A percentile compares a stretch with the other conserved stretches of the same genome.
These are phyloP conservation scores for Candida tropicalis DNA, from an alignment of 1,139 yeast species.

Conservation along the genomic window DNA sequence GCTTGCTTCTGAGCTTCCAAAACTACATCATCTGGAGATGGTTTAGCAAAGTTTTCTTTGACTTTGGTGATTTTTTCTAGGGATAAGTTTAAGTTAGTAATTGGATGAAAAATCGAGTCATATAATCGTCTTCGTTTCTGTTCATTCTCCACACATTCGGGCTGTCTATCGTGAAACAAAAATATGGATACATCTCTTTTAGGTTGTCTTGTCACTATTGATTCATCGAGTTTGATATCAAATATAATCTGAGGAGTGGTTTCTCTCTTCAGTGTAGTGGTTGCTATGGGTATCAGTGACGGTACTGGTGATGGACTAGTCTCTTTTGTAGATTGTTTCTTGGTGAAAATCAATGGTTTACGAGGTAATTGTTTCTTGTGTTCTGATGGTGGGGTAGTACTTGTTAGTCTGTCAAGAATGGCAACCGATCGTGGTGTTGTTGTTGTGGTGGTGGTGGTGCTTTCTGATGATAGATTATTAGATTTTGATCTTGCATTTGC, in stretches of 20 bases:
- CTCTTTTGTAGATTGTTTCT: conserved; percentile 1
- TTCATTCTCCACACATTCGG: conserved; percentile 14
- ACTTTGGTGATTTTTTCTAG: conserved; percentile 46
- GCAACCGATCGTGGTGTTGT: conserved; percentile 21
- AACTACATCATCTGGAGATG: conserved; percentile 84
- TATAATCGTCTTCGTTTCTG: conserved; percentile 27
- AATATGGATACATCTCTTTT: conserved; percentile 22
- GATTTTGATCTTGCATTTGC: conserved; percentile 44
- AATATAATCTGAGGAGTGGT: conserved; percentile 11
- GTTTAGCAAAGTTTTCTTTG: conserved; percentile 59
- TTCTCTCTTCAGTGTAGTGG: background rate
- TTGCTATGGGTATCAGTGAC: background rate
- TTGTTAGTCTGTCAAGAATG: conserved; percentile 23
- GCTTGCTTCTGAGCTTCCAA: conserved; percentile 61
- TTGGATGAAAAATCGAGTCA: conserved; percentile 29
- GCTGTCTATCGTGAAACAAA: conserved; percentile 18
- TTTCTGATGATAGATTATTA: background rate
- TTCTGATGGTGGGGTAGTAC: conserved; percentile 2
- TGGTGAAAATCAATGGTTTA: conserved; percentile 8
- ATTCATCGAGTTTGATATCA: conserved; percentile 23
- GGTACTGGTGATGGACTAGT: background rate
- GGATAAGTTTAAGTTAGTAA: conserved; percentile 48
- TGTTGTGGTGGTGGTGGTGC: conserved; percentile 10
- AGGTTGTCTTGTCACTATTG: conserved; percentile 22
- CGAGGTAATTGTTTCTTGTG: conserved; percentile 2